Evolutionary conservation across 108 stramenopile genomes (phyloP).

Genomic region (Nannochloropsis salina): DNA sequence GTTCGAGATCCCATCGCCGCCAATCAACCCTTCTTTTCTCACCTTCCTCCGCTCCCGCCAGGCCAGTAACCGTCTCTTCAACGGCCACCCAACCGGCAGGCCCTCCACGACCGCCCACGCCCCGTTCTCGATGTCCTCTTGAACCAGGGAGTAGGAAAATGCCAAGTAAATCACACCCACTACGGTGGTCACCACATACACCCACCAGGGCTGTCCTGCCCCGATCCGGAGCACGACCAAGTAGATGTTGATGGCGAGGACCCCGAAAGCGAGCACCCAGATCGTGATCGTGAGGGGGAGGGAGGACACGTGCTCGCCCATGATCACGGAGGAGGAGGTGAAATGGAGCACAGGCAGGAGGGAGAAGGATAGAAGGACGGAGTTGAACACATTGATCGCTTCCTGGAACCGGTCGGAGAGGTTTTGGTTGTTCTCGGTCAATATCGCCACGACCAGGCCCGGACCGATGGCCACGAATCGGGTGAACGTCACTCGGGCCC

Average conservation of each 20-base stretch:
- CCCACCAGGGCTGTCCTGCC: background rate
- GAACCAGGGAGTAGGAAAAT: background rate
- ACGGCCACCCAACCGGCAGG: background rate
- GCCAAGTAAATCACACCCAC: background rate
- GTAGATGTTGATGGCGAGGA: conserved; percentile 47
- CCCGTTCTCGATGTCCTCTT: background rate
- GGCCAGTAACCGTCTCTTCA: background rate
- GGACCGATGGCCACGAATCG: conserved; percentile 68
- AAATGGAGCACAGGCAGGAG: conserved; percentile 68
- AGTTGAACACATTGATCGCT: conserved; percentile 66
- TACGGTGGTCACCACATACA: background rate
- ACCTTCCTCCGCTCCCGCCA: background rate
- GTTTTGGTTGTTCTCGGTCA: conserved; percentile 57
- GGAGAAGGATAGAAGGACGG: conserved; percentile 69
- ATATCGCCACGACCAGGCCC: conserved; percentile 62
- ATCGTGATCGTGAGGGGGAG: conserved; percentile 23
- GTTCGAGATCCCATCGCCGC: background rate
- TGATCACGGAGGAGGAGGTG: conserved; percentile 55
- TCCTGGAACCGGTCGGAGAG: conserved; percentile 62
- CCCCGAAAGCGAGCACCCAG: conserved; percentile 35
- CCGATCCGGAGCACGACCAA: conserved; percentile 27
- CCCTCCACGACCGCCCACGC: background rate
- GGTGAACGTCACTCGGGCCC: conserved; percentile 63
- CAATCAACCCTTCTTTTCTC: background rate
- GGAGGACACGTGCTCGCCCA: conserved; percentile 58